Evolutionary conservation across 2,329 filamentous ascomycete species (phyloP).

Genomic region (Nectriaceae sp.): DNA sequence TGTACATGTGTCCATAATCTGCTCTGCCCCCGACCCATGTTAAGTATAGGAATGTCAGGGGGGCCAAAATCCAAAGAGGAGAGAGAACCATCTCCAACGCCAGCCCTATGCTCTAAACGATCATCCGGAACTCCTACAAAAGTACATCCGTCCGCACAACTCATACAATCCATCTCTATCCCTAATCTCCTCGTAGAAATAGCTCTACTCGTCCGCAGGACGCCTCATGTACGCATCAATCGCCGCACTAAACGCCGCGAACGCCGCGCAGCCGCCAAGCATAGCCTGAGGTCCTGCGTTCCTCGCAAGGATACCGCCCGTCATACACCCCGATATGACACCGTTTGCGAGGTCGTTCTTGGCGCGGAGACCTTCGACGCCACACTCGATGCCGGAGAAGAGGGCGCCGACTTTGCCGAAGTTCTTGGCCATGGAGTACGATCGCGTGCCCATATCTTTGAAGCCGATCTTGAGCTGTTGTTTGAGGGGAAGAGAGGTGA

Average conservation of each 20-base stretch:
- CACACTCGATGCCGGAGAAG: slow-evolving; percentile 92
- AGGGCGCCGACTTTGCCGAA: slow-evolving; percentile 92
- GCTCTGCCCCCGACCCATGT: slow-evolving; percentile 7
- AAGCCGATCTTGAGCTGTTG: slow-evolving; percentile 86
- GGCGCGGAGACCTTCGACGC: slow-evolving; percentile 86
- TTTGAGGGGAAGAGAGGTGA: slow-evolving; percentile 71
- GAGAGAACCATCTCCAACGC: slow-evolving; percentile 34
- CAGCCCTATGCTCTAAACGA: slow-evolving; percentile 34
- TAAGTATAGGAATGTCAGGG: slow-evolving; percentile 7
- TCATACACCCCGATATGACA: slow-evolving; percentile 84
- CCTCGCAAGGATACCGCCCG: slow-evolving; percentile 83
- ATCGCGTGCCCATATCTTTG: slow-evolving; percentile 90
- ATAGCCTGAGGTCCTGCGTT: slow-evolving; percentile 89
- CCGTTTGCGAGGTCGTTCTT: slow-evolving; percentile 95
- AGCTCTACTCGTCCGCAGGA: slow-evolving; percentile 60
- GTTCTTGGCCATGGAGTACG: slow-evolving; percentile 84
- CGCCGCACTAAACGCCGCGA: slow-evolving; percentile 88
- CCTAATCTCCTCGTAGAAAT: neutral
- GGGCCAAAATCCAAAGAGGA: slow-evolving; percentile 25
- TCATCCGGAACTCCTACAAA: slow-evolving; percentile 30
- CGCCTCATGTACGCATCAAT: slow-evolving; percentile 91
- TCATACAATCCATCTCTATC: slow-evolving; percentile 1
- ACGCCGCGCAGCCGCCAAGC: slow-evolving; percentile 84
- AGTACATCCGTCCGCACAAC: slow-evolving; percentile 16
- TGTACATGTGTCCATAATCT: slow-evolving; percentile 19